Evolutionary conservation across 2,329 filamentous ascomycete genomes (phyloP).

Genomic region (Neonectria faginata): DNA sequence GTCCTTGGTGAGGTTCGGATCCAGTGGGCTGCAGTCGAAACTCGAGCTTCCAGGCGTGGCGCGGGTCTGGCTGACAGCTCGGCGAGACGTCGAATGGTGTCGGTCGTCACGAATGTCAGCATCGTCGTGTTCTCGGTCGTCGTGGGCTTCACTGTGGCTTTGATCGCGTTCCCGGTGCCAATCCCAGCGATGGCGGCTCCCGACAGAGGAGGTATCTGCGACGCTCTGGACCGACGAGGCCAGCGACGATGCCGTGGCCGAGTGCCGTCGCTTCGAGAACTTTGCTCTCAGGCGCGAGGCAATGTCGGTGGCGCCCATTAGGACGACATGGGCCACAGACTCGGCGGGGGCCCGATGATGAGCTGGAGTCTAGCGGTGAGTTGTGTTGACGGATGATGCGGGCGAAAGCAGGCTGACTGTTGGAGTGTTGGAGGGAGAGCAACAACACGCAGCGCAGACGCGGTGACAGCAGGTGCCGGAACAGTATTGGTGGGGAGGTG

Average conservation of each 20-base stretch:
- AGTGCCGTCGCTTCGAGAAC: conserved; percentile 57
- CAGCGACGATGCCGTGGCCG: conserved; percentile 53
- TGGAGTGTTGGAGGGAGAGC: neutral
- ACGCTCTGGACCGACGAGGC: conserved; percentile 49
- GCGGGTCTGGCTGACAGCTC: conserved; percentile 40
- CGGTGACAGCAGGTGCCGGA: neutral
- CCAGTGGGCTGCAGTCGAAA: conserved; percentile 31
- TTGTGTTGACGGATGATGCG: conserved; percentile 7
- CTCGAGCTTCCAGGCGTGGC: conserved; percentile 32
- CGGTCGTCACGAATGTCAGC: conserved; percentile 23
- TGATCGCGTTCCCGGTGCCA: conserved; percentile 30
- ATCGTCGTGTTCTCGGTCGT: conserved; percentile 31
- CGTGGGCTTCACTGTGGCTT: conserved; percentile 13
- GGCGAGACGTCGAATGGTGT: conserved; percentile 32
- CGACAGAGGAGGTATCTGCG: conserved; percentile 38
- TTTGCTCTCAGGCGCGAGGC: conserved; percentile 61
- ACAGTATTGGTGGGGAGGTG: neutral
- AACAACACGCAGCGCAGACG: neutral
- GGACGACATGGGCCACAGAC: conserved; percentile 35
- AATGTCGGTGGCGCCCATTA: conserved; percentile 58
- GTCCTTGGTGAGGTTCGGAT: conserved; percentile 7
- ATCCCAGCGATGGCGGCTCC: conserved; percentile 43
- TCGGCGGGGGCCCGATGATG: conserved; percentile 27
- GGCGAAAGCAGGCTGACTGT: neutral
- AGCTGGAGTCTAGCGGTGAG: neutral